These are phyloP conservation scores for Calonectria honghensis DNA, from an alignment of 2,329 filamentous ascomycete genomes.

Conservation along the genomic window DNA sequence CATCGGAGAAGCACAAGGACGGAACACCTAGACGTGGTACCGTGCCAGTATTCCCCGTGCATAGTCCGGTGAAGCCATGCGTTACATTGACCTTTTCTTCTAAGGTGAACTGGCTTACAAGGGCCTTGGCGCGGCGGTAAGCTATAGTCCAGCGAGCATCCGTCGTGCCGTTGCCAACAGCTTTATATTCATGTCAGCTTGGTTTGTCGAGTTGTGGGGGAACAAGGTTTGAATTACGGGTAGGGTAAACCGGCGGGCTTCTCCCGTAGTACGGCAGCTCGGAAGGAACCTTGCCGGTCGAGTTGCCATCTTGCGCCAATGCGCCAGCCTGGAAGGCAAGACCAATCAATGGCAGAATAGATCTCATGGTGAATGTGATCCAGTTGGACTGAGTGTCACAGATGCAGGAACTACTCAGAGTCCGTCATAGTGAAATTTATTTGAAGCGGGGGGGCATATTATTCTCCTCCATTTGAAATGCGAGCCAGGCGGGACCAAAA, in stretches of 20 bases:
- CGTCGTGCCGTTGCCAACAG: background rate
- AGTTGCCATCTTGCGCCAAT: background rate
- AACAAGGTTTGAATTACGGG: background rate
- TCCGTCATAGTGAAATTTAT: background rate
- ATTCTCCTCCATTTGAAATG: background rate
- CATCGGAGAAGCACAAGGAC: slow-evolving; percentile 90
- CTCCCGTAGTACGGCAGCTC: slow-evolving; percentile 5
- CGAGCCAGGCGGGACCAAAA: background rate
- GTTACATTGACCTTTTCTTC: slow-evolving; percentile 96
- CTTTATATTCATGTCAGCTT: background rate
- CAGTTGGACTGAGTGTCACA: background rate
- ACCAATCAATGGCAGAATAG: background rate
- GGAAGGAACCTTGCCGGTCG: background rate
- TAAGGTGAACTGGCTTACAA: slow-evolving; percentile 89
- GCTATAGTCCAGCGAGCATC: slow-evolving; percentile 79
- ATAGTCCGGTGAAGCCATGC: slow-evolving; percentile 87
- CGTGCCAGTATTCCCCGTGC: slow-evolving; percentile 85
- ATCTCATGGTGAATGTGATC: background rate
- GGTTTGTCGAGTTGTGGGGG: background rate
- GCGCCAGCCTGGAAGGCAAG: background rate
- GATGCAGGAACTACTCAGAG: background rate
- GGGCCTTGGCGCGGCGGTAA: slow-evolving; percentile 83
- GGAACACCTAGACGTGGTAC: slow-evolving; percentile 82
- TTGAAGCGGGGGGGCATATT: background rate
- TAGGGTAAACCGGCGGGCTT: slow-evolving; percentile 20